Percentiles rank a stretch among this genome's conserved stretches.
Conservation (phyloP, 2,329 filamentous ascomycete species). For the Dendryphion nanum region DNA sequence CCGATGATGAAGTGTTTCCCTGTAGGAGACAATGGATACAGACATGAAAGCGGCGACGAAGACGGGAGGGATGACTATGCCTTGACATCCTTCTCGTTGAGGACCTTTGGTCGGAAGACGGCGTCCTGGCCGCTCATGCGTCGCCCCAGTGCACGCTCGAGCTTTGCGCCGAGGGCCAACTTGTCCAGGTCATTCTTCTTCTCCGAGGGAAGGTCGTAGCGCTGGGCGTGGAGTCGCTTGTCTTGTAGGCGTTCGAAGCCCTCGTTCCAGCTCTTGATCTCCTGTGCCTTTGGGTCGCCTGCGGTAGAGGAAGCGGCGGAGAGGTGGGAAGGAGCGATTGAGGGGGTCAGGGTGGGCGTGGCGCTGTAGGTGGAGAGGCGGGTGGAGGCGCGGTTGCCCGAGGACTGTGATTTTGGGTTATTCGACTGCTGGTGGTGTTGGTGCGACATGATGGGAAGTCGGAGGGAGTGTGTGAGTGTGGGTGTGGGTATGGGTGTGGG, state of each 20-base stretch:
- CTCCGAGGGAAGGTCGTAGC: conserved; percentile 73
- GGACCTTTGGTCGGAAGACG: conserved; percentile 63
- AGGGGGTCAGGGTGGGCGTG: conserved; percentile 51
- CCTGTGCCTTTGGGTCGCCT: conserved; percentile 53
- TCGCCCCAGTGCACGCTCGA: conserved; percentile 81
- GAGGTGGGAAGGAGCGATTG: conserved; percentile 47
- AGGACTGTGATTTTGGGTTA: conserved; percentile 27
- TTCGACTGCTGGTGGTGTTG: conserved; percentile 19
- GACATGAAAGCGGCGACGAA: too few species aligned
- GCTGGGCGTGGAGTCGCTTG: conserved; percentile 78
- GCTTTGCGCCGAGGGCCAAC: conserved; percentile 83
- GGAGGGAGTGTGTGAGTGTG: conserved; percentile 5
- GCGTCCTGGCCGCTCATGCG: conserved; percentile 89
- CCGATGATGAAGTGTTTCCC: too few species aligned
- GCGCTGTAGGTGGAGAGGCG: conserved; percentile 53
- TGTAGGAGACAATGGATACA: too few species aligned
- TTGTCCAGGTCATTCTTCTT: conserved; percentile 82
- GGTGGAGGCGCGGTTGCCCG: conserved; percentile 39
- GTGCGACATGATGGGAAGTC: conserved; percentile 3
- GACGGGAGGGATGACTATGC: too few species aligned
- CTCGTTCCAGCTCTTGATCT: conserved; percentile 74
- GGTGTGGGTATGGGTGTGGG: conserved; percentile 13
- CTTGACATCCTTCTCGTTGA: conserved; percentile 37
- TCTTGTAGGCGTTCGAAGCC: conserved; percentile 87
- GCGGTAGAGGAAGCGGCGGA: conserved; percentile 34